Conservation (phyloP, 768 basidiomycete species). For the Tephrocybe rancida region DNA sequence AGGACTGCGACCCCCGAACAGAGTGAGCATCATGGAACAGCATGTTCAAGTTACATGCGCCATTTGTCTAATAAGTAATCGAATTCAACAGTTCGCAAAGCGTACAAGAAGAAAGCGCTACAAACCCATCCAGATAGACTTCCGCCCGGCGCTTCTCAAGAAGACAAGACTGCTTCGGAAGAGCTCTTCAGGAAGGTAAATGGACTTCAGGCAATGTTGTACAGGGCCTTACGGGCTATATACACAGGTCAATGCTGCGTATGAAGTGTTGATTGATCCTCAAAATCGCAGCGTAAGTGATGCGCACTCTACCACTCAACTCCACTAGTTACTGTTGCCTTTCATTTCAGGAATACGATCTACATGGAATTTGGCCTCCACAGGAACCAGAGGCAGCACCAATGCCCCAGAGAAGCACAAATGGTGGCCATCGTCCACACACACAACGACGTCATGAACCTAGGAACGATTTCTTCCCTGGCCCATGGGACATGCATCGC, state of each 20-base stretch:
- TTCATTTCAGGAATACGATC: conserved; percentile 60
- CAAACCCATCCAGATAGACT: conserved; percentile 79
- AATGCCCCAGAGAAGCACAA: conserved; percentile 6
- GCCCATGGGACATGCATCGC: conserved; percentile 34
- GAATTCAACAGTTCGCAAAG: conserved; percentile 60
- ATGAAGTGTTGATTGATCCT: conserved; percentile 69
- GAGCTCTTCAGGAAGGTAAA: conserved; percentile 52
- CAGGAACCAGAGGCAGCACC: conserved; percentile 36
- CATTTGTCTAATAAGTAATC: neutral
- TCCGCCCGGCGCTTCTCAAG: conserved; percentile 51
- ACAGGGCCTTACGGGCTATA: neutral
- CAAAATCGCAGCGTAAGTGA: conserved; percentile 55
- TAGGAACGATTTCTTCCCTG: conserved; percentile 36
- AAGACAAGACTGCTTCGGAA: conserved; percentile 61
- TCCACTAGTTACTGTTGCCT: neutral
- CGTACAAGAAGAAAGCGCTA: conserved; percentile 74
- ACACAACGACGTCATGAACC: conserved; percentile 24
- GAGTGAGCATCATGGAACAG: too few relatives aligned
- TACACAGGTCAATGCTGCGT: conserved; percentile 71
- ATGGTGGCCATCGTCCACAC: conserved; percentile 17
- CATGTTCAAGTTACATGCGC: neutral
- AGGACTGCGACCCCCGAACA: conserved; percentile 62
- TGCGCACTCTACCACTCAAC: neutral
- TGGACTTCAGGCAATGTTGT: too few relatives aligned
- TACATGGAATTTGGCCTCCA: conserved; percentile 76